Evolutionary conservation across 768 basidiomycete species (phyloP), one percentile per base, ranked within the genome.

Genomic region (Glaciozyma antarctica): DNA sequence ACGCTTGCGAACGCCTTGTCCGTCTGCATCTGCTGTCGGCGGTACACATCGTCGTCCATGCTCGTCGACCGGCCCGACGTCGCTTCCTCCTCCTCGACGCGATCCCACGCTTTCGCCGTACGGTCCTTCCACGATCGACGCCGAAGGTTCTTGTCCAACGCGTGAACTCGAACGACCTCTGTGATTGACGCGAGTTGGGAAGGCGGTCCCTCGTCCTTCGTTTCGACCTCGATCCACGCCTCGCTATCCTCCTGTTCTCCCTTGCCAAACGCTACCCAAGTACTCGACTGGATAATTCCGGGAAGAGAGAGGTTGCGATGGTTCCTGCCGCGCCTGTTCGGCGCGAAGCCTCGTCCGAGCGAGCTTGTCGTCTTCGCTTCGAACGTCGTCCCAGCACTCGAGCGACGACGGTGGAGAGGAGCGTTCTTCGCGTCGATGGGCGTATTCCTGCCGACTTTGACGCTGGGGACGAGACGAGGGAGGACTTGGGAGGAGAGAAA

Each of bases 401-500:
- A 59, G 30, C 56, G 65, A 19, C 62, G 64, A 7, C 55, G 44
- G 0, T 53, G n/a, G n/a, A 66, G 38, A 0, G 65, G 58, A 1
- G 34, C 60, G 45, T 61, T 22, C 10, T 53, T 8, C 2, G 65
- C 19, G 1, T 44, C 63, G 38, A 70, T 30, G 34, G 24, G 34
- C 12, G 58, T 38, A 3, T 58, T 21, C 10, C 22, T 24, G 4
- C 63, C 57, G 60, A 68, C 44, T 26, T 55, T 58, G 34, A 62
- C 38, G 3, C 63, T 51, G 21, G 69, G 69, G 47, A 66, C 62
- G 43, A 70, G 69, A 2, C 38, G 34, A 4, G 69, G 69, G 6
- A 70, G 52, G 34, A 70, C 2, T 26, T 64, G 62, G 5, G 69
- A 44, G 17, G 65, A 62, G 57, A 70, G 65, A 52, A 38, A 64